Evolutionary conservation across 208 protist species (phyloP), one percentile per base, ranked within the genome.

Genomic region (Acanthamoeba triangularis): DNA sequence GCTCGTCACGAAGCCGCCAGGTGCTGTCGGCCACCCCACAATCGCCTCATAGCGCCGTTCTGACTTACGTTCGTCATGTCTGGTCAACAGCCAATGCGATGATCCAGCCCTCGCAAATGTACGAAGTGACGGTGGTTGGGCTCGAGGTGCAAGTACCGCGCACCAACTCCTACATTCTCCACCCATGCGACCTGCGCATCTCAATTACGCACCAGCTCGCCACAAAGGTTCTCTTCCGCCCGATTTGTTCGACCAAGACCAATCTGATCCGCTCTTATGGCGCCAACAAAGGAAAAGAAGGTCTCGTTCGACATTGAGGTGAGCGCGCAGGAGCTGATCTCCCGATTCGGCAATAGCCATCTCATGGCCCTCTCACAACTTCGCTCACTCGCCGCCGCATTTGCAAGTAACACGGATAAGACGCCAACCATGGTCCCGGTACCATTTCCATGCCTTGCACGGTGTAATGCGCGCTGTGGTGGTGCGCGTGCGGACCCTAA

Each of bases 131-230:
- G 54, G 37, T 74, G 28, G 85, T 92, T 10, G 85, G 85, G 23
- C 85, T 92, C 33, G 30, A 92, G 33, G 30, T 92, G 11, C 63
- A 76, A 14, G 35, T 92, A 2, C 85, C 85, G 0, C 85, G 85
- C 63, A 92, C 85, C 33, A 92, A 92, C n/a, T 92, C 85, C 28
- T 92, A 92, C 54, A 44, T 92, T 72, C 85, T 92, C 56, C 85
- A 92, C 23, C 85, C 85, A 1, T 92, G 85, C 63, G 85, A 92
- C 56, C 72, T 92, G 2, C 54, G 85, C 4, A 30, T 69, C 33
- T 63, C 85, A 0, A 44, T 92, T 30, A 74, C 59, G 11, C 85
- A 92, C 85, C 85, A 35, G 3, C 20, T 92, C 1, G 4, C 56
- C 25, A 44, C 30, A 0, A 30, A 44, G 63, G 85, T 92, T 65